Percentiles rank a stretch among this genome's conserved stretches.
Evolutionary conservation across 129 eudicot species (phyloP).

Genomic region (Tanacetum coccineum): DNA sequence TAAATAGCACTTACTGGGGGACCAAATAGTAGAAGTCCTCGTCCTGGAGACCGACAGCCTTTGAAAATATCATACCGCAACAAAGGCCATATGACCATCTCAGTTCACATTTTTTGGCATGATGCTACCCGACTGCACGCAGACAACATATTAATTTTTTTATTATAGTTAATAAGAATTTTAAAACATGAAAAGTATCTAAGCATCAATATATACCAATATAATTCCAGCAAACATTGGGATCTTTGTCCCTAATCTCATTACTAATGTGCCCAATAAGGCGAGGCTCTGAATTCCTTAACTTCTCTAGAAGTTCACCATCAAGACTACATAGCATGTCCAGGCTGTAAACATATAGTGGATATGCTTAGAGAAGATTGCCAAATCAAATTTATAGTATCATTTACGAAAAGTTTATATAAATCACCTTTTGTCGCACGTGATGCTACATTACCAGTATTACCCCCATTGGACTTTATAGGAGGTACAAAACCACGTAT

Average conservation of each 20-base stretch:
- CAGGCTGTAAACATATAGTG: no score
- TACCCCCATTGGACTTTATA: conserved; percentile 65
- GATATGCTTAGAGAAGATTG: no score
- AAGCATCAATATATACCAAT: no score
- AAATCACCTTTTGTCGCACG: conserved; percentile 68
- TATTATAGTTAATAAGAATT: conserved; percentile 4
- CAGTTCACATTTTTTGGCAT: conserved; percentile 96
- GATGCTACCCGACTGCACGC: conserved; percentile 73
- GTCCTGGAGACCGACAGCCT: conserved; percentile 94
- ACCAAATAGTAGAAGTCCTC: conserved; percentile 98
- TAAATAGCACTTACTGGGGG: conserved; percentile 71
- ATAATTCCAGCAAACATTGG: conserved; percentile 95
- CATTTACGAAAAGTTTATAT: neutral
- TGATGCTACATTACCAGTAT: conserved; percentile 60
- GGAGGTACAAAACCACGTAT: no score
- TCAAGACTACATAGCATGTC: no score
- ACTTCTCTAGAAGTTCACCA: conserved; percentile 96
- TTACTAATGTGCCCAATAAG: conserved; percentile 92
- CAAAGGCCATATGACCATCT: conserved; percentile 97
- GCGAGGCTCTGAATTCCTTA: conserved; percentile 84
- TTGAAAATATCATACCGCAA: conserved; percentile 89
- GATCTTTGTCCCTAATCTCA: conserved; percentile 96
- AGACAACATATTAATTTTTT: conserved; percentile 19
- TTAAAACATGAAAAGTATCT: no score
- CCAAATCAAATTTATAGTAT: no score